These are phyloP conservation scores for Ilex asprella DNA, from an alignment of 257 asterid genomes.

Conservation along the genomic window DNA sequence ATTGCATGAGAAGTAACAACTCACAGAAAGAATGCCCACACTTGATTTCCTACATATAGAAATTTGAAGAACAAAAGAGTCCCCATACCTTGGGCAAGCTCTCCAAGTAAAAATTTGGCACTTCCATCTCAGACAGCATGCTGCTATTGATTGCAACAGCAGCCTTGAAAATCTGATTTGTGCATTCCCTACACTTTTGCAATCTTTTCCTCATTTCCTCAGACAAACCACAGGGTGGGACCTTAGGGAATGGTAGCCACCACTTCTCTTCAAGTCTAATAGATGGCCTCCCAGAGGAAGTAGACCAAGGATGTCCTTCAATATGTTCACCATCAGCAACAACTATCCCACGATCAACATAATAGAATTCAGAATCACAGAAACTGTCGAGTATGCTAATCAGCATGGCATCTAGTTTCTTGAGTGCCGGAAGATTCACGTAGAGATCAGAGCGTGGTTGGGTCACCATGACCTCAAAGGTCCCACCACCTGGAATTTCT, in stretches of 20 bases:
- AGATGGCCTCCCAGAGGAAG: slow-evolving; percentile 68
- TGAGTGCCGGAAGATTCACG: slow-evolving; percentile 92
- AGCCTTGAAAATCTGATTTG: slow-evolving; percentile 91
- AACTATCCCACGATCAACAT: slow-evolving; percentile 78
- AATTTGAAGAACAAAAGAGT: too few species aligned
- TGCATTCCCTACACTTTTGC: slow-evolving; percentile 93
- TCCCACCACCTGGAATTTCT: slow-evolving; percentile 73
- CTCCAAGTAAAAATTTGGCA: slow-evolving; percentile 73
- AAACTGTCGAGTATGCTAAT: slow-evolving; percentile 83
- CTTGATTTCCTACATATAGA: too few species aligned
- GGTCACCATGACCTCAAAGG: slow-evolving; percentile 79
- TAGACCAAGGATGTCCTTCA: slow-evolving; percentile 32
- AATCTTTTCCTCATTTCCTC: slow-evolving; percentile 76
- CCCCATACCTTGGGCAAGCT: slow-evolving; percentile 80
- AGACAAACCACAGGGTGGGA: slow-evolving; percentile 81
- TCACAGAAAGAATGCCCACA: too few species aligned
- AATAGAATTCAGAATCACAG: slow-evolving; percentile 73
- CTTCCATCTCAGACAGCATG: slow-evolving; percentile 89
- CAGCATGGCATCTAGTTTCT: slow-evolving; percentile 90
- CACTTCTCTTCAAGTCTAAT: slow-evolving; percentile 96
- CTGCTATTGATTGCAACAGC: slow-evolving; percentile 89
- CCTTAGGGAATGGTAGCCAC: slow-evolving; percentile 99
- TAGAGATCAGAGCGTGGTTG: slow-evolving; percentile 74
- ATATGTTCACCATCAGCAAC: slow-evolving; percentile 37
- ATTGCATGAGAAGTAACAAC: too few species aligned